Evolutionary conservation across 1,284 basidiomycete genomes (phyloP).

Genomic region (Leccinum fallax): DNA sequence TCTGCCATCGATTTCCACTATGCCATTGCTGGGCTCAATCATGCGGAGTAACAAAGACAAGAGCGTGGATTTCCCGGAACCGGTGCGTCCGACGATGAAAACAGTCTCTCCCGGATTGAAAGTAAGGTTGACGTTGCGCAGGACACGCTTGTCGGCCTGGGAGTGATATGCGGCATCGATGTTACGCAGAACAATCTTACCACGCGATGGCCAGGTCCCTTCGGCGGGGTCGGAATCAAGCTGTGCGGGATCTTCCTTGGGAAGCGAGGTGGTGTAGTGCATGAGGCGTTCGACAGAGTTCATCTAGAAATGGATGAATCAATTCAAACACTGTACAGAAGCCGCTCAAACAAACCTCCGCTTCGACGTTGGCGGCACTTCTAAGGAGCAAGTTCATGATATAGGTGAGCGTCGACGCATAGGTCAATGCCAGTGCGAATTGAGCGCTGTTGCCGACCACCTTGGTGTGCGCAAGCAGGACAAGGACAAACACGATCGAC

Average conservation of each 20-base stretch:
- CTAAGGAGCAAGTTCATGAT: conserved; percentile 35
- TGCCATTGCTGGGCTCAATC: conserved; percentile 30
- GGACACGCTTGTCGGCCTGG: conserved; percentile 62
- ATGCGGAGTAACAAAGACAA: conserved; percentile 33
- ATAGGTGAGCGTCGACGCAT: conserved; percentile 32
- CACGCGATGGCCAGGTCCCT: conserved; percentile 27
- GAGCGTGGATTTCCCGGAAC: conserved; percentile 93
- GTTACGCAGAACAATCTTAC: conserved; percentile 50
- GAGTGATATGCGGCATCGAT: conserved; percentile 74
- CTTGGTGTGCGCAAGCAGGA: conserved; percentile 33
- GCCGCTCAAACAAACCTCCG: conserved; percentile 25
- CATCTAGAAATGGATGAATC: conserved; percentile 25
- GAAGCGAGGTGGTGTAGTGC: conserved; percentile 27
- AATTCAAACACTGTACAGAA: background rate
- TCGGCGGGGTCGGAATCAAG: conserved; percentile 28
- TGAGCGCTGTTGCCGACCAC: conserved; percentile 26
- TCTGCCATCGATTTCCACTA: conserved; percentile 33
- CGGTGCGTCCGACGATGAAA: conserved; percentile 91
- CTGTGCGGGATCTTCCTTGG: conserved; percentile 26
- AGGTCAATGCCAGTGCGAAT: conserved; percentile 33
- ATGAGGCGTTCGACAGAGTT: conserved; percentile 36
- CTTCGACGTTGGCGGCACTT: conserved; percentile 34
- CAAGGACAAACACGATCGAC: conserved; percentile 25
- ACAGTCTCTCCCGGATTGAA: conserved; percentile 87
- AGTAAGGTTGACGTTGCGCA: conserved; percentile 69